Evolutionary conservation across 2,329 filamentous ascomycete species (phyloP).

Genomic region (Diplodia scrobiculata): DNA sequence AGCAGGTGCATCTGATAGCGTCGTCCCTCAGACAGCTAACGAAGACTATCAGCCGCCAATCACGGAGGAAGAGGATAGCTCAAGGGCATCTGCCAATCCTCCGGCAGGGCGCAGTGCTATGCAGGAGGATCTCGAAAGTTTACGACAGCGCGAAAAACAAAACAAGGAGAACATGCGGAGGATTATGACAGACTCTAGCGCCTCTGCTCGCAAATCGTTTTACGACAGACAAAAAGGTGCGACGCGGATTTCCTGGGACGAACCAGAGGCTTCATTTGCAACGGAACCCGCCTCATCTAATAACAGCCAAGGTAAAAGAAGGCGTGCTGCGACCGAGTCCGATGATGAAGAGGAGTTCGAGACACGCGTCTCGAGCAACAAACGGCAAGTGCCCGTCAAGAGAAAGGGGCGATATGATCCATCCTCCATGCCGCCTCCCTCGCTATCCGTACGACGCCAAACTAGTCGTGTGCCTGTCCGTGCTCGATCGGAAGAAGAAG

Average conservation of each 20-base stretch:
- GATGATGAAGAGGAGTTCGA: conserved; percentile 51
- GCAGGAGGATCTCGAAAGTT: conserved; percentile 29
- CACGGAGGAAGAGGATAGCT: conserved; percentile 33
- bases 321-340: conserved; percentile 36
- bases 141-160: conserved; percentile 31
- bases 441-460: not conserved
- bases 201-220: conserved; percentile 35
- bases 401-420: conserved; percentile 30
- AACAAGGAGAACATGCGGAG: conserved; percentile 28
- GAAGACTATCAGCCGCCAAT: conserved; percentile 31
- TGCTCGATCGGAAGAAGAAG: not conserved
- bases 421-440: not conserved
- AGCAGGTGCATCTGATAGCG: not conserved
- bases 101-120: conserved; percentile 18
- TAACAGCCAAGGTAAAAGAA: conserved; percentile 35
- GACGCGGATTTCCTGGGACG: conserved; percentile 42
- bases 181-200: not conserved
- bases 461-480: not conserved
- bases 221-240: conserved; percentile 48
- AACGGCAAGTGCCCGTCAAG: conserved; percentile 37
- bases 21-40: not conserved
- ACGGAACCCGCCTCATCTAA: conserved; percentile 33
- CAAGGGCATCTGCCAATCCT: conserved; percentile 24
- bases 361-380: conserved; percentile 37
- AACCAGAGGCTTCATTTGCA: conserved; percentile 34